phyloP scores from a whole-genome alignment of 495 filamentous ascomycete species.

The Bombardia bombarda region DNA sequence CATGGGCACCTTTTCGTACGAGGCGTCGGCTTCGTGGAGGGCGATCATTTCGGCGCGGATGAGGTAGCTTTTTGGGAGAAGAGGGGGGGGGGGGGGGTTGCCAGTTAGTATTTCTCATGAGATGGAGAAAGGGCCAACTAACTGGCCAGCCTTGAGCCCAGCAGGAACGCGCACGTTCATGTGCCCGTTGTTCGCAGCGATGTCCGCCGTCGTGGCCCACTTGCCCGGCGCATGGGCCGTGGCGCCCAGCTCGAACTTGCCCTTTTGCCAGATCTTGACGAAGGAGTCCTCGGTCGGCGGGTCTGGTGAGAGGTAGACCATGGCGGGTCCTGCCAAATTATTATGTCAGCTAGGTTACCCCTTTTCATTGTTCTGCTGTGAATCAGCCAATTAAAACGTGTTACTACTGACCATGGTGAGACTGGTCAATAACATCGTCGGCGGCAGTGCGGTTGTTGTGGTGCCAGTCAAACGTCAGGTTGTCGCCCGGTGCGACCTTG shows the following conservation, averaged over 20 bases:
- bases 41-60: constrained; percentile 40
- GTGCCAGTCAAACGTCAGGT: constrained; percentile 36
- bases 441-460: constrained; percentile 25
- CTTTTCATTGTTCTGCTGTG: background rate
- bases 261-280: constrained; percentile 41
- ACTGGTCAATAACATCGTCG: constrained; percentile 37
- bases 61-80: constrained; percentile 29
- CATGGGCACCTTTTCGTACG: constrained; percentile 17
- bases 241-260: constrained; percentile 23
- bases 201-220: constrained; percentile 32
- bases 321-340: constrained; percentile 20
- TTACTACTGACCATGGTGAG: constrained; percentile 28
- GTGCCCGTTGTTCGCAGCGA: constrained; percentile 32
- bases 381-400: too few species aligned
- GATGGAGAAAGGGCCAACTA: constrained; percentile 1
- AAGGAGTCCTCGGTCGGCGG: constrained; percentile 35
- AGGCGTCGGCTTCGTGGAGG: constrained; percentile 35
- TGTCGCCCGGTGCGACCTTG: constrained; percentile 34
- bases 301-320: constrained; percentile 39
- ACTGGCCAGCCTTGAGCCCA: constrained; percentile 34
- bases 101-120: background rate
- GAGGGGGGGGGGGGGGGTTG: too few species aligned
- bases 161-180: constrained; percentile 36
- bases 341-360: constrained; percentile 7
- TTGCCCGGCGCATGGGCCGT: constrained; percentile 17